phyloP scores from a whole-genome alignment of 2,329 filamentous ascomycete genomes.

The Aspergillus pseudoviridinutans region DNA sequence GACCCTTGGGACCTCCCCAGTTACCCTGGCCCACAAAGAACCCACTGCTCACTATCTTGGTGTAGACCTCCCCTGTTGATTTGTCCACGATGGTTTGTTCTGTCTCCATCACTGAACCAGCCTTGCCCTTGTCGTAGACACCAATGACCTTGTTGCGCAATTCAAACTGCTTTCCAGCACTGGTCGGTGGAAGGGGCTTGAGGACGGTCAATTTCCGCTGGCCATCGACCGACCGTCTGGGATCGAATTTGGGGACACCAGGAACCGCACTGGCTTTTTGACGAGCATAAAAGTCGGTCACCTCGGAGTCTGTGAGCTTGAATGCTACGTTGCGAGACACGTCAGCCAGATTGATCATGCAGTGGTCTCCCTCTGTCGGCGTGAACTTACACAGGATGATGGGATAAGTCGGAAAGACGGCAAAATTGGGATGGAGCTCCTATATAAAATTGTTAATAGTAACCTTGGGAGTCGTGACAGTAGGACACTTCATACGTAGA shows the following conservation, averaged over 20 bases:
- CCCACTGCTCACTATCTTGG: constrained; percentile 62
- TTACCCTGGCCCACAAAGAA: constrained; percentile 78
- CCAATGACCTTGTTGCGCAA: constrained; percentile 72
- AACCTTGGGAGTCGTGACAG: not conserved
- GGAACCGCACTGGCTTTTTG: constrained; percentile 66
- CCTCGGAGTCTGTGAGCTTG: constrained; percentile 71
- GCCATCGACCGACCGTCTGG: constrained; percentile 72
- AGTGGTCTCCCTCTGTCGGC: not conserved
- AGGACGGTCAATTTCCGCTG: constrained; percentile 75
- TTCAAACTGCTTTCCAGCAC: constrained; percentile 70
- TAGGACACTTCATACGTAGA: constrained; percentile 61
- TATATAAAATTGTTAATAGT: constrained; percentile 32
- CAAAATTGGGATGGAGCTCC: constrained; percentile 84
- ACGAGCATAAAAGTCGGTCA: constrained; percentile 77
- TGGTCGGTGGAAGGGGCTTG: constrained; percentile 69
- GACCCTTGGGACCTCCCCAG: constrained; percentile 88
- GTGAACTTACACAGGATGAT: constrained; percentile 66
- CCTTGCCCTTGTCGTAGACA: constrained; percentile 85
- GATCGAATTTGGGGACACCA: constrained; percentile 71
- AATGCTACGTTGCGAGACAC: constrained; percentile 52
- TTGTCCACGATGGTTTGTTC: constrained; percentile 73
- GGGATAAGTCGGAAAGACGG: constrained; percentile 85
- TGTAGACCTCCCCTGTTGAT: constrained; percentile 65
- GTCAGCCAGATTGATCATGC: constrained; percentile 22
- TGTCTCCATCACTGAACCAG: constrained; percentile 75